Conservation (phyloP, 1,139 yeast species). For the Yarrowia galli region DNA sequence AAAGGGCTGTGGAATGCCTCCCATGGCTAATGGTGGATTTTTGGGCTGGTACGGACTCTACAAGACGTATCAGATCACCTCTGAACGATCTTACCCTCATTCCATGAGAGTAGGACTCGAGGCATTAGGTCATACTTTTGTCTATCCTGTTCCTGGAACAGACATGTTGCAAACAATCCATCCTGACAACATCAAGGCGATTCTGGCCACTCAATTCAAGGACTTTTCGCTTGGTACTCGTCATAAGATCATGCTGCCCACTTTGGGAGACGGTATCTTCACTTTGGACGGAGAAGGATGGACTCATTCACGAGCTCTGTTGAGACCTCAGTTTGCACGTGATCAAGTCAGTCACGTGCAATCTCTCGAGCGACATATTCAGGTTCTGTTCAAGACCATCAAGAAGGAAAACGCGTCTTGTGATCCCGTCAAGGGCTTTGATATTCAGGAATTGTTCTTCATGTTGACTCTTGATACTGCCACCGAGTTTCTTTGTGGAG, state of each 20-base stretch:
- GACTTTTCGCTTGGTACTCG: constrained; percentile 55
- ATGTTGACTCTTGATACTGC: constrained; percentile 64
- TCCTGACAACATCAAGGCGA: constrained; percentile 56
- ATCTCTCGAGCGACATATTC: constrained; percentile 57
- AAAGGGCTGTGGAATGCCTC: constrained; percentile 22
- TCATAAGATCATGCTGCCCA: constrained; percentile 28
- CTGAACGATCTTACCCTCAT: constrained; percentile 12
- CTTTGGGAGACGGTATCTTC: constrained; percentile 63
- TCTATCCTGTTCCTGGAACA: constrained; percentile 22
- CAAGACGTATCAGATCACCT: constrained; percentile 19
- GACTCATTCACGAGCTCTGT: constrained; percentile 63
- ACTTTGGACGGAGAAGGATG: constrained; percentile 62
- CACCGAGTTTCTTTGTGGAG: constrained; percentile 66
- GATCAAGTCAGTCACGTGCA: constrained; percentile 62
- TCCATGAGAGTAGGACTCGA: constrained; percentile 14
- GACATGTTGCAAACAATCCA: constrained; percentile 52
- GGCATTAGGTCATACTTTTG: constrained; percentile 30
- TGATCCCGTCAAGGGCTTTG: constrained; percentile 48
- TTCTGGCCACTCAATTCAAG: constrained; percentile 54
- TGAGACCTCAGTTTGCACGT: constrained; percentile 63
- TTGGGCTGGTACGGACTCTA: constrained; percentile 30
- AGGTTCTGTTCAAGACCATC: constrained; percentile 41
- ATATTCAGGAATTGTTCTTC: constrained; percentile 60
- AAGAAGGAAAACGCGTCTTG: constrained; percentile 40
- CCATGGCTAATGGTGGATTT: constrained; percentile 17